Percentiles rank a stretch among this genome's conserved stretches.
These are phyloP conservation scores for Oenanthe sinensis DNA, from an alignment of 129 eudicot genomes.

Conservation along the genomic window DNA sequence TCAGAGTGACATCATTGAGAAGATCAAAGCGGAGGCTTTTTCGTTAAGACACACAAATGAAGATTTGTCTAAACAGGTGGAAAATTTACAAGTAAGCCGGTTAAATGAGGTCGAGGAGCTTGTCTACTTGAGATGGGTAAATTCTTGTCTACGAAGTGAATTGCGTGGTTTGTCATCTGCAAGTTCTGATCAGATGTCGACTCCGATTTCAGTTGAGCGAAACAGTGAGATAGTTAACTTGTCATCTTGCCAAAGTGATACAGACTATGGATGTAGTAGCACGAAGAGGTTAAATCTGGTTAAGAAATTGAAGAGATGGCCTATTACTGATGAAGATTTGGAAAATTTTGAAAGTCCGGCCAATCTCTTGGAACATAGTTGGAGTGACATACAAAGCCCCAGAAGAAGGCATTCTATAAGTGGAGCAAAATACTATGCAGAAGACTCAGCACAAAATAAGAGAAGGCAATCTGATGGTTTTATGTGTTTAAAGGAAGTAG, in stretches of 20 bases:
- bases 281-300: constrained; percentile 41
- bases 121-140: constrained; percentile 81
- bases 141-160: constrained; percentile 73
- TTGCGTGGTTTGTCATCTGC: constrained; percentile 29
- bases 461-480: constrained; percentile 80
- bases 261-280: constrained; percentile 36
- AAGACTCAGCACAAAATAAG: constrained; percentile 39
- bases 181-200: constrained; percentile 31
- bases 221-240: constrained; percentile 25
- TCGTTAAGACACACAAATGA: constrained; percentile 56
- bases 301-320: constrained; percentile 67
- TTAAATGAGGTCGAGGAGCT: constrained; percentile 92
- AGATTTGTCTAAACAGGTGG: constrained; percentile 85
- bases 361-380: constrained; percentile 29
- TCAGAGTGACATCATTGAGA: constrained; percentile 48
- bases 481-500: constrained; percentile 49
- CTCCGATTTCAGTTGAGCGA: constrained; percentile 33
- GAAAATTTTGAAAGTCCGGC: constrained; percentile 26
- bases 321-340: constrained; percentile 58
- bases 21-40: constrained; percentile 72
- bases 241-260: constrained; percentile 34
- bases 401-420: constrained; percentile 76
- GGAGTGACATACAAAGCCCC: constrained; percentile 37
- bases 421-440: constrained; percentile 46
- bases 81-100: constrained; percentile 75